phyloP scores from a whole-genome alignment of 148 eudicot genomes.

The Chenopodium album region DNA sequence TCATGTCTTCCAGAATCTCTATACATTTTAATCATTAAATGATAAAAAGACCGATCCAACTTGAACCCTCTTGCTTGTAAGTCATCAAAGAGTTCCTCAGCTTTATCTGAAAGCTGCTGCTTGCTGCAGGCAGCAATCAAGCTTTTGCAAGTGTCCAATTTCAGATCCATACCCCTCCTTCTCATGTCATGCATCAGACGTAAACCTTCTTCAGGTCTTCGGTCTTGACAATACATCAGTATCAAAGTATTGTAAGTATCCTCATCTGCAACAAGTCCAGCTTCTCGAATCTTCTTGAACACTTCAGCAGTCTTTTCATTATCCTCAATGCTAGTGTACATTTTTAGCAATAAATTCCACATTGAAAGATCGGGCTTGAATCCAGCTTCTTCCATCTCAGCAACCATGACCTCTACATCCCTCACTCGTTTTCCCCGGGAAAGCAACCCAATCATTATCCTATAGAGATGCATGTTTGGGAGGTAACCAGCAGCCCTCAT shows the following conservation, averaged over 20 bases:
- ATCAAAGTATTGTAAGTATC: constrained; percentile 82
- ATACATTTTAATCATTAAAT: constrained; percentile 88
- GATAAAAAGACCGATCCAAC: constrained; percentile 86
- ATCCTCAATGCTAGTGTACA: constrained; percentile 79
- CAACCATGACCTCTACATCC: constrained; percentile 83
- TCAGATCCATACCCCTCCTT: constrained; percentile 55
- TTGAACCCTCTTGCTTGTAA: constrained; percentile 63
- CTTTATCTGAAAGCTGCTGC: constrained; percentile 61
- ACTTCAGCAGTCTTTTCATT: constrained; percentile 65
- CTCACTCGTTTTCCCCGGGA: constrained; percentile 74
- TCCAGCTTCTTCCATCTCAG: constrained; percentile 90
- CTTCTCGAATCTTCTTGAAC: constrained; percentile 65
- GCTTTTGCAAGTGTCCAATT: constrained; percentile 80
- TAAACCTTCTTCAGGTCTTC: constrained; percentile 83
- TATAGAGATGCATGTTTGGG: constrained; percentile 92
- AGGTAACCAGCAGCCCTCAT: constrained; percentile 97
- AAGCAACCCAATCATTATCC: constrained; percentile 77
- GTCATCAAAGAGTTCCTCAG: constrained; percentile 79
- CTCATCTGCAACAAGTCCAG: constrained; percentile 72
- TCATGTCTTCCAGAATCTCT: constrained; percentile 67
- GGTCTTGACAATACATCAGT: constrained; percentile 83
- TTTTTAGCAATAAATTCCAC: constrained; percentile 75
- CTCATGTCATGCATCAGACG: constrained; percentile 72
- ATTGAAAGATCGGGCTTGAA: constrained; percentile 82
- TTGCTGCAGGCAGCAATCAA: constrained; percentile 77